These are phyloP conservation scores for Solanum appendiculatum DNA, from an alignment of 257 asterid species.

Conservation along the genomic window DNA sequence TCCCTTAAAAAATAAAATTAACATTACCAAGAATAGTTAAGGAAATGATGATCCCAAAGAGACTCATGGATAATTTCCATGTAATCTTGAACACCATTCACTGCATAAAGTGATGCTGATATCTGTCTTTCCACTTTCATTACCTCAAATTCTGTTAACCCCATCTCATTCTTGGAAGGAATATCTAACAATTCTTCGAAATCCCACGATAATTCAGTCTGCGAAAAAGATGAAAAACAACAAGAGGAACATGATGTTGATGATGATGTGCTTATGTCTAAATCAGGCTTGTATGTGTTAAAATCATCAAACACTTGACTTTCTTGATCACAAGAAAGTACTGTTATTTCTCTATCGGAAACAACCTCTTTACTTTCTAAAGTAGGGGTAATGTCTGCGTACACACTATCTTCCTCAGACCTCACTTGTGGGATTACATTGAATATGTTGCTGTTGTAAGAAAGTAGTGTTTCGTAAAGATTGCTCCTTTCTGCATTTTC, in stretches of 20 bases:
- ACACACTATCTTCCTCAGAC: not conserved
- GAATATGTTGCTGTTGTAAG: not conserved
- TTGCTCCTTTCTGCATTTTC: not conserved
- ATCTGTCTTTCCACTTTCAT: conserved; percentile 68
- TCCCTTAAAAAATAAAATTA: not conserved
- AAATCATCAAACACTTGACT: conserved; percentile 7
- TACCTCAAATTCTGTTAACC: conserved; percentile 39
- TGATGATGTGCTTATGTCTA: conserved; percentile 18
- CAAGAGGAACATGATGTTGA: not conserved
- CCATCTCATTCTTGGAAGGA: not conserved
- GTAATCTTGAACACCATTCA: conserved; percentile 64
- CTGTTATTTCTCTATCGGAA: not conserved
- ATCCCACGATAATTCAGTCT: conserved; percentile 8
- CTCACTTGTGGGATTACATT: not conserved
- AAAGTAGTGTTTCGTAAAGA: not conserved
- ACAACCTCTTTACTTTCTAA: not conserved
- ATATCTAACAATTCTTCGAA: not conserved
- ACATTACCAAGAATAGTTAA: conserved; percentile 30
- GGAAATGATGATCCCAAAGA: conserved; percentile 72
- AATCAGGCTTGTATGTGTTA: conserved; percentile 50
- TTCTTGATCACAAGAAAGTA: conserved; percentile 3
- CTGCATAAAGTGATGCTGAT: conserved; percentile 71
- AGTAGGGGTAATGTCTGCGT: not conserved
- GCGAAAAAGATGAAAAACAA: not conserved
- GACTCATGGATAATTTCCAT: conserved; percentile 42